phyloP scores from a whole-genome alignment of 441 rosid genomes.

The Euphorbia schlechtendalii region DNA sequence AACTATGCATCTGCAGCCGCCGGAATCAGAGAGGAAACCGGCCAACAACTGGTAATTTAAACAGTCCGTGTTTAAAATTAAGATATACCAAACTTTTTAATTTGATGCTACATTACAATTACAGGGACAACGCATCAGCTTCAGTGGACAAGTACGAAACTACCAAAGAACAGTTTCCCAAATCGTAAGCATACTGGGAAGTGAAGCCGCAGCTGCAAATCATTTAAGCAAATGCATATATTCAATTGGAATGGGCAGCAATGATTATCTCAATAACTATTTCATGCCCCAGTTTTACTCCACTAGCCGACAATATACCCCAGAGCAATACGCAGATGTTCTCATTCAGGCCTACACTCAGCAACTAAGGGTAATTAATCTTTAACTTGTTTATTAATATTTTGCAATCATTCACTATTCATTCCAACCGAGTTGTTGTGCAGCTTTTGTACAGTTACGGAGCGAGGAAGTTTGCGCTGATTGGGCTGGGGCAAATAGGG shows the following conservation, averaged over 20 bases:
- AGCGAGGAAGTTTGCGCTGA: conserved; percentile 67
- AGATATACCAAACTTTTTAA: too few species aligned
- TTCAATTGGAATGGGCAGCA: conserved; percentile 75
- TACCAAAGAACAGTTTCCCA: conserved; percentile 55
- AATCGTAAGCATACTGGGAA: conserved; percentile 57
- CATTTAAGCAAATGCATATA: conserved; percentile 62
- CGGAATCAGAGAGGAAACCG: conserved; percentile 84
- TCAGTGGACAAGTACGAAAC: conserved; percentile 69
- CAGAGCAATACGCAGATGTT: conserved; percentile 44
- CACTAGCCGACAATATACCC: conserved; percentile 41
- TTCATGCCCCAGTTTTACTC: conserved; percentile 71
- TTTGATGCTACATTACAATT: too few species aligned
- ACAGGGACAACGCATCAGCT: conserved; percentile 73
- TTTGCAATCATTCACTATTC: too few species aligned
- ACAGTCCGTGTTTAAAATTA: too few species aligned
- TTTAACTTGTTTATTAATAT: too few species aligned
- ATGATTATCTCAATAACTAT: conserved; percentile 89
- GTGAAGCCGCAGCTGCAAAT: conserved; percentile 42
- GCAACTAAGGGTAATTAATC: conserved; percentile 44
- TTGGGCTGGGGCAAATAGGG: conserved; percentile 72
- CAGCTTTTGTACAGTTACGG: conserved; percentile 63
- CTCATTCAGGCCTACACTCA: conserved; percentile 51
- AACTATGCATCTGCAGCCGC: conserved; percentile 92
- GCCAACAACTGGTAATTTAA: conserved; percentile 59
- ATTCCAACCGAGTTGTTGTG: too few species aligned